Percentiles rank a stretch among this genome's conserved stretches.
phyloP scores from a whole-genome alignment of 83 land plant genomes.

The Larix sibirica region DNA sequence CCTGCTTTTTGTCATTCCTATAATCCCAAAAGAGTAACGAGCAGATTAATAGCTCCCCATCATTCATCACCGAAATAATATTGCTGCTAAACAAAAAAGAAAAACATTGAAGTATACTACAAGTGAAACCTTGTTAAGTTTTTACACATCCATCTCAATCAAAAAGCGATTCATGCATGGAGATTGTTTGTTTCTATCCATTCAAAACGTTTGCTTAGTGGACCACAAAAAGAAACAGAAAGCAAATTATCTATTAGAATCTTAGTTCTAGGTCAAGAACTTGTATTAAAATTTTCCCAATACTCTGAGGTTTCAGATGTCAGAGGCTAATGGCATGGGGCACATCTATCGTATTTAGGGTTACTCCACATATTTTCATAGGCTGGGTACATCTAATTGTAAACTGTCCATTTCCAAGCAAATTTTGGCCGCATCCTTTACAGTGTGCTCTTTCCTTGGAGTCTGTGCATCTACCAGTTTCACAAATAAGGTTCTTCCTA shows the following conservation, averaged over 20 bases:
- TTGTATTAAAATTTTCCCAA: not conserved
- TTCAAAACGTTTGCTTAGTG: not conserved
- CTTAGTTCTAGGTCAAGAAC: not conserved
- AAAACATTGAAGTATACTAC: not conserved
- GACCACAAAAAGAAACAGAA: not conserved
- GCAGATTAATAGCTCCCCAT: conserved; percentile 3
- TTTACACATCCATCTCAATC: not conserved
- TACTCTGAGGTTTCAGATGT: not conserved
- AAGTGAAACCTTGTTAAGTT: not conserved
- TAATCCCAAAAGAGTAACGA: not conserved
- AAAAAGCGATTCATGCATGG: not conserved
- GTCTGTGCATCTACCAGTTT: not conserved
- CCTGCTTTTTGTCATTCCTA: not conserved
- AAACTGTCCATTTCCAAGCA: not conserved
- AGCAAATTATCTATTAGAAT: not conserved
- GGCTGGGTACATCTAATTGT: not conserved
- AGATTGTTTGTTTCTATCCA: not conserved
- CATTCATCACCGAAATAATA: not conserved
- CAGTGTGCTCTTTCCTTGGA: not conserved
- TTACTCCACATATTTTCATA: not conserved
- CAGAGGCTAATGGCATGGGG: not conserved
- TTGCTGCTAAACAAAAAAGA: not conserved
- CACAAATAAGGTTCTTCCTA: not conserved
- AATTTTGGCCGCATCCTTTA: not conserved
- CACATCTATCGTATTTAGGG: no score